A percentile compares a stretch with the other conserved stretches of the same genome.
These are phyloP conservation scores for Cronartium quercuum DNA, from an alignment of 1,284 basidiomycete genomes.

Conservation along the genomic window DNA sequence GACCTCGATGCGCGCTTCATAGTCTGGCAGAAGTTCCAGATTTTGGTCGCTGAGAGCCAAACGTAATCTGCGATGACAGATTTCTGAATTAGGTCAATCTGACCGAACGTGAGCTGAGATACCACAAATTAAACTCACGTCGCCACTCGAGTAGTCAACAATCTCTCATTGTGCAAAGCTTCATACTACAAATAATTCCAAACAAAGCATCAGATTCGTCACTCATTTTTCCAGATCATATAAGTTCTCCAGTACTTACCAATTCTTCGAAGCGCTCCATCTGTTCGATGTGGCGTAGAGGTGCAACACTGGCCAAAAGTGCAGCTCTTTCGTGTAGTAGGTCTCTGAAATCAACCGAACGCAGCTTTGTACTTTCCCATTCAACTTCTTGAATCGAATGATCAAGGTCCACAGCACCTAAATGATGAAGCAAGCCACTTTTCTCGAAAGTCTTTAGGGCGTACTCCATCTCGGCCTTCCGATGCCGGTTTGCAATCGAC, in stretches of 20 bases:
- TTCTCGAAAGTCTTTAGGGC: constrained; percentile 49
- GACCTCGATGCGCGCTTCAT: constrained; percentile 85
- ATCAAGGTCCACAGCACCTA: constrained; percentile 45
- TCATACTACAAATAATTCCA: not conserved
- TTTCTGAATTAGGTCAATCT: not conserved
- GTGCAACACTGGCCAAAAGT: constrained; percentile 53
- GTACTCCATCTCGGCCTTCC: constrained; percentile 60
- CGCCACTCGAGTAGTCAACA: constrained; percentile 54
- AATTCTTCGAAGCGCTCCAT: constrained; percentile 17
- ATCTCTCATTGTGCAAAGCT: constrained; percentile 7
- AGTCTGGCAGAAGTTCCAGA: constrained; percentile 91
- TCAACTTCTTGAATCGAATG: constrained; percentile 42
- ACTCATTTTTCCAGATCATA: not conserved
- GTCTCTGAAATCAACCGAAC: constrained; percentile 89
- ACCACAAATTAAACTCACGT: constrained; percentile 44
- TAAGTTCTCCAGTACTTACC: not conserved
- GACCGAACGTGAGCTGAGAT: too few relatives aligned
- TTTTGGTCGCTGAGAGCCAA: constrained; percentile 80
- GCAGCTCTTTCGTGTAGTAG: constrained; percentile 60
- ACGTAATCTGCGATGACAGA: not conserved
- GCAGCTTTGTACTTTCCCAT: constrained; percentile 71
- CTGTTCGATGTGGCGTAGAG: constrained; percentile 40
- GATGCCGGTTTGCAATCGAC: constrained; percentile 61
- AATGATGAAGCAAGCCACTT: constrained; percentile 53
- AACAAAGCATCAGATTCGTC: not conserved